These are phyloP conservation scores for Davidsoniella neocaledoniae DNA, from an alignment of 2,329 filamentous ascomycete genomes.

Conservation along the genomic window DNA sequence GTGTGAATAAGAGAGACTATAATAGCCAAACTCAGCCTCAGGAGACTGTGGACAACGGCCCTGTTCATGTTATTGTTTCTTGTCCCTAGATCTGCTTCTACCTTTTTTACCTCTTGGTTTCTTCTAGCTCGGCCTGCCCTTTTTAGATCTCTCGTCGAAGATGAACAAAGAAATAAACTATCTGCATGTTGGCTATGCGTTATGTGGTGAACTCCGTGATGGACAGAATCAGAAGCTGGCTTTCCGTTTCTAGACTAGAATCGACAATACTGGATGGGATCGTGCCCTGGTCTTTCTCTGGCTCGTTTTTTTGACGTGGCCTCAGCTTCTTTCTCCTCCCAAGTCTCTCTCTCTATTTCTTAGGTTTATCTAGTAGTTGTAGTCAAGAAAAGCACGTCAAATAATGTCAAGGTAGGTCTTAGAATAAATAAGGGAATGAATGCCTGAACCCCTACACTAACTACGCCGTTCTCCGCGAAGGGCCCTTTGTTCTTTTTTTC, in stretches of 20 bases:
- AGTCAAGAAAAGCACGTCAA: no score
- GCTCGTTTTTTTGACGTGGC: not conserved
- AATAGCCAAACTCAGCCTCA: conserved; percentile 4
- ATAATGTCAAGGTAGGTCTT: no score
- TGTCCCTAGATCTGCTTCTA: no score
- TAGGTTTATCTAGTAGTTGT: not conserved
- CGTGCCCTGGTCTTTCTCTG: not conserved
- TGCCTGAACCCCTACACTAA: no score
- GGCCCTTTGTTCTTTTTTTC: not conserved
- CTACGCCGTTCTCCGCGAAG: no score
- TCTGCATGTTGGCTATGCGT: no score
- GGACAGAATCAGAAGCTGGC: not conserved
- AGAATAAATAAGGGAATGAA: no score
- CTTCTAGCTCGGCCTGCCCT: not conserved
- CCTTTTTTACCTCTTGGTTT: not conserved
- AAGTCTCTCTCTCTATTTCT: not conserved
- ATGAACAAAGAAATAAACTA: no score
- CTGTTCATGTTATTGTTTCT: not conserved
- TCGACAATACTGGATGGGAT: not conserved
- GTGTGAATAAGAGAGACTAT: not conserved
- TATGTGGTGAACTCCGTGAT: no score
- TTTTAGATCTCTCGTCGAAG: no score
- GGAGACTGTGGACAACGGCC: not conserved
- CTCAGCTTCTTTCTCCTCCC: no score
- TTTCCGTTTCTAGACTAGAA: not conserved